Base-by-base conservation (phyloP, 805 yeast species). In the Ogataea sp. region DNA sequence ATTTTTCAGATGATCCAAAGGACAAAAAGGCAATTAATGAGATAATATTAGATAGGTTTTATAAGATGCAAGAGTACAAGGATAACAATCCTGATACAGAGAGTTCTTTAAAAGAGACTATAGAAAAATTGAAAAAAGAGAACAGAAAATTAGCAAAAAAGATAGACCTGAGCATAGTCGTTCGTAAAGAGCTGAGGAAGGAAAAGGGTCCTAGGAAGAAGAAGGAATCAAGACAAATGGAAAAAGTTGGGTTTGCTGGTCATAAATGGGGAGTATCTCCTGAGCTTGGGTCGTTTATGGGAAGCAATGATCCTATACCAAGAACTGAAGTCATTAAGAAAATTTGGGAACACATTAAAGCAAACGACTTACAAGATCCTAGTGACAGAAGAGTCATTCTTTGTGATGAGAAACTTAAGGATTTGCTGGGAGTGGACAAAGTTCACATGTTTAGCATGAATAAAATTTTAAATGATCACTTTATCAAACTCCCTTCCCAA, bases 321-420 rank as follows among this genome's bases (percentile, higher is more conserved):
- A 62, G 95, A 47, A 78, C 90, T 0, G 80, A 80, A 52, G 78
- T 82, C 15, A 88, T 83, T 9, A 81, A 81, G 44, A 58, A 58
- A 34, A 55, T 83, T 5, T 84, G 94, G 94, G 71, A 66, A 13
- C 75, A 86, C 56, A 82, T 86, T 41, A 80, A 78, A 49, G 71
- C 56, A 10, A 53, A 81, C 43, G 56, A 72, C 23, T 58, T 85
- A 24, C 94, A 84, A 53, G 75, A 82, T 45, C 83, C 88, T 1
- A 50, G 63, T 1, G 84, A 85, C 56, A 69, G 71, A 45, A 65
- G 90, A 39, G 77, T 75, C 41, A 78, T 85, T 6, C 15, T 73
- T 3, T 80, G 86, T 51, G 87, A 81, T 49, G 82, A 68, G 1
- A 67, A 59, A 41, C 56, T 83, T 61, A 60, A 58, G 39, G 68